These are phyloP conservation scores for Glomus cerebriforme DNA, from an alignment of 192 early-diverging fungal species.

Conservation along the genomic window DNA sequence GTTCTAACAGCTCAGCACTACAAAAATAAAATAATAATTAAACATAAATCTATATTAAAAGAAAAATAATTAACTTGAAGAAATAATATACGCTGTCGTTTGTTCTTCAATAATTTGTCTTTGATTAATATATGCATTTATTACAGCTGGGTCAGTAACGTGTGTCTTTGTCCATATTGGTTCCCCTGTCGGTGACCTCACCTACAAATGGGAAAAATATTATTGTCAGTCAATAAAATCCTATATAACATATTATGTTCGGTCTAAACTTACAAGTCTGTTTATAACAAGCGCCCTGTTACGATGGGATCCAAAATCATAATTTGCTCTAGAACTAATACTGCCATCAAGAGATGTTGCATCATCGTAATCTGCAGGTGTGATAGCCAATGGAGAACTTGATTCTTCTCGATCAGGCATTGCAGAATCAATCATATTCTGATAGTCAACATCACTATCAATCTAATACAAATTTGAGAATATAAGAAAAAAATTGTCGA, in stretches of 20 bases:
- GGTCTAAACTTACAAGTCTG: constrained; percentile 44
- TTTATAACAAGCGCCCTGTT: constrained; percentile 68
- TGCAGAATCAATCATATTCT: constrained; percentile 39
- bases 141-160: constrained; percentile 78
- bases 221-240: neutral
- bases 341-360: constrained; percentile 56
- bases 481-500: neutral
- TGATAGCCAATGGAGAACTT: constrained; percentile 19
- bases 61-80: neutral
- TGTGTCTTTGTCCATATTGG: constrained; percentile 78
- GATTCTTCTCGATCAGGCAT: neutral
- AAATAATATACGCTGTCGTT: constrained; percentile 38
- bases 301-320: constrained; percentile 45
- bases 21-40: constrained; percentile 2
- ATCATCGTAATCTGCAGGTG: constrained; percentile 43
- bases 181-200: constrained; percentile 60
- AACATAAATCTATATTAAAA: neutral
- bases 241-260: neutral
- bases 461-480: constrained; percentile 34
- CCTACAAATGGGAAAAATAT: constrained; percentile 12
- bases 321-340: constrained; percentile 54
- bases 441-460: constrained; percentile 57
- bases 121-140: constrained; percentile 89
- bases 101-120: constrained; percentile 78
- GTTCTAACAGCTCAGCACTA: constrained; percentile 51